phyloP scores from a whole-genome alignment of 2,329 filamentous ascomycete genomes.

The Bipolaris oryzae region DNA sequence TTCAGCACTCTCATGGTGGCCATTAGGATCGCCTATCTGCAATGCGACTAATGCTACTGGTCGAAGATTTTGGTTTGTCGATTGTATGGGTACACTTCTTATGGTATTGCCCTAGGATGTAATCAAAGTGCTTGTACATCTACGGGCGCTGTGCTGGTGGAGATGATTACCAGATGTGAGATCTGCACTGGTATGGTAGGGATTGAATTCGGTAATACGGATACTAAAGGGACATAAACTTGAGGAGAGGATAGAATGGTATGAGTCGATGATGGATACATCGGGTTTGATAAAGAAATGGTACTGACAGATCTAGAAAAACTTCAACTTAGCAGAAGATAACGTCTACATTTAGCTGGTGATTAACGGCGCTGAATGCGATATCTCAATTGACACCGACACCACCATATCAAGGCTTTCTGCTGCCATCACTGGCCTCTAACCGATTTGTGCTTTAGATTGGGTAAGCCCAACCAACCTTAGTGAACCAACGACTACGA shows the following conservation, averaged over 20 bases:
- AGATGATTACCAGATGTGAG: conserved; percentile 10
- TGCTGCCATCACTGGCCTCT: conserved; percentile 9
- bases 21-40: conserved; percentile 34
- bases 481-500: conserved; percentile 8
- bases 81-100: conserved; percentile 20
- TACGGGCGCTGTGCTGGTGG: conserved; percentile 5
- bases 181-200: conserved; percentile 7
- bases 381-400: conserved; percentile 26
- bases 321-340: conserved; percentile 2
- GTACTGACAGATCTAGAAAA: conserved; percentile 12
- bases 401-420: conserved; percentile 21
- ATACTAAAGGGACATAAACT: conserved; percentile 13
- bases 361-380: neutral
- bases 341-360: neutral
- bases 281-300: conserved; percentile 6
- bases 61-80: conserved; percentile 31
- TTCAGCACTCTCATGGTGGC: conserved; percentile 41
- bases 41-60: conserved; percentile 34
- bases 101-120: conserved; percentile 11
- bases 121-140: conserved; percentile 3
- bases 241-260: neutral
- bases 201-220: conserved; percentile 1
- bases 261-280: conserved; percentile 17
- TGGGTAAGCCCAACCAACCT: conserved; percentile 22
- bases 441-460: conserved; percentile 20